Conservation (phyloP, 2,329 filamentous ascomycete species). For the Salinomyces thailandicus region DNA sequence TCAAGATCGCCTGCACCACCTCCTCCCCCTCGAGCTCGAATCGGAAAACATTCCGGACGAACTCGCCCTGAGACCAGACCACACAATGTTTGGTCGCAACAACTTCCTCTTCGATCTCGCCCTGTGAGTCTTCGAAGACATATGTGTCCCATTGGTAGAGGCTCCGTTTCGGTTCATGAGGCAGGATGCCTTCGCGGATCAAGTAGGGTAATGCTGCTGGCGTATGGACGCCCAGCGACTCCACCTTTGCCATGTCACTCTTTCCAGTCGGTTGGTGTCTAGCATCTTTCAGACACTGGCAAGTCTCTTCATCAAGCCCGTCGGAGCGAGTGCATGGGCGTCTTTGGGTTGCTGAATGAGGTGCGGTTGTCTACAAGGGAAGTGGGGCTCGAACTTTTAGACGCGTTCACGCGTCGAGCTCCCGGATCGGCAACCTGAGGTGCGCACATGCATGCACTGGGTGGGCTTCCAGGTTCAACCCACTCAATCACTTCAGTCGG, state of each 20-base stretch:
- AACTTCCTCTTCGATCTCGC: slow-evolving; percentile 62
- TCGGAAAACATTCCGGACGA: slow-evolving; percentile 75
- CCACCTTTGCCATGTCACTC: slow-evolving; percentile 68
- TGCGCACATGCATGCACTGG: too few species aligned
- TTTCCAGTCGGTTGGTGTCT: not conserved
- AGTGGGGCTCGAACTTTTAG: not conserved
- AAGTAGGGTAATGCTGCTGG: slow-evolving; percentile 76
- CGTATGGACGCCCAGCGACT: slow-evolving; percentile 82
- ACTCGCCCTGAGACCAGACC: slow-evolving; percentile 78
- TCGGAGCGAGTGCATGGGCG: not conserved
- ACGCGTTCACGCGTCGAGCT: slow-evolving; percentile 1
- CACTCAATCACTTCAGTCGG: not conserved
- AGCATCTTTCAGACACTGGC: not conserved
- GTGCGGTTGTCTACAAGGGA: not conserved
- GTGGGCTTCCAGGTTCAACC: not conserved
- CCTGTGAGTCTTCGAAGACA: slow-evolving; percentile 28
- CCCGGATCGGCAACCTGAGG: too few species aligned
- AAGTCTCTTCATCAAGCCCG: too few species aligned
- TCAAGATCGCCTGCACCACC: slow-evolving; percentile 76
- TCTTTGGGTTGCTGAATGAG: not conserved
- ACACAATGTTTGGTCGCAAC: slow-evolving; percentile 65
- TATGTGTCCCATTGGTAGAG: slow-evolving; percentile 68
- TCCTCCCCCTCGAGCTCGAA: slow-evolving; percentile 80
- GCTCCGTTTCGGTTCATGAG: slow-evolving; percentile 52
- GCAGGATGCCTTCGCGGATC: slow-evolving; percentile 67